Evolutionary conservation across 2,329 filamentous ascomycete genomes (phyloP).

Genomic region (Teratosphaeria epicoccoides): DNA sequence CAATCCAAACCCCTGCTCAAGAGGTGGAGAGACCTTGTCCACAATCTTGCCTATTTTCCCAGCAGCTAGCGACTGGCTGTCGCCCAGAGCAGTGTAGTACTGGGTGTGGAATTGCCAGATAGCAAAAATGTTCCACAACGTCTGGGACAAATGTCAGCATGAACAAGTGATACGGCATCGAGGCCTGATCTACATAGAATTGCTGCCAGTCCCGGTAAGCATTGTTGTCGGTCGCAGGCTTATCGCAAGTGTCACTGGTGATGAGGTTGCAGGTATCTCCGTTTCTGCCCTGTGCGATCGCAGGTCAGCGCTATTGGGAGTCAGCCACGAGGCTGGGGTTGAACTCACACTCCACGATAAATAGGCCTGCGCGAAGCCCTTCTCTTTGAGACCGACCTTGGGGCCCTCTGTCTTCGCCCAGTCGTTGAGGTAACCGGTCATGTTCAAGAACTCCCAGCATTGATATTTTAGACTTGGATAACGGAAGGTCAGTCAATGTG

Average conservation of each 20-base stretch:
- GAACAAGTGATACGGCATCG: neutral
- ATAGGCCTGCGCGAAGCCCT: neutral
- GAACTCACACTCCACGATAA: neutral
- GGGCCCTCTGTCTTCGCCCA: neutral
- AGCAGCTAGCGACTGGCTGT: neutral
- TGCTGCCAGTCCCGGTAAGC: neutral
- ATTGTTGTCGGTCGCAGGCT: neutral
- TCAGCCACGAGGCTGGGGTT: neutral
- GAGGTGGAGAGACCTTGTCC: neutral
- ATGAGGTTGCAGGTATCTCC: neutral
- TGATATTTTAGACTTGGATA: neutral
- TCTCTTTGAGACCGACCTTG: neutral
- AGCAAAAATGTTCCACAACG: neutral
- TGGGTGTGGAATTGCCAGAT: neutral
- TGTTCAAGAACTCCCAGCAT: neutral
- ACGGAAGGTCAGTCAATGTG: neutral
- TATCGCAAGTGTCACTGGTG: neutral
- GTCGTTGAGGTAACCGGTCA: neutral
- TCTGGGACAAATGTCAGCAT: neutral
- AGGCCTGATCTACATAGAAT: neutral
- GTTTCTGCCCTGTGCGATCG: neutral
- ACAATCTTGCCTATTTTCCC: neutral
- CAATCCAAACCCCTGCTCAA: neutral
- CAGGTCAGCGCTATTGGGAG: neutral
- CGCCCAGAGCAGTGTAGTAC: neutral